Percentiles rank a stretch among this genome's conserved stretches.
These are phyloP conservation scores for Sonneratia alba DNA, from an alignment of 345 rosid genomes.

Conservation along the genomic window DNA sequence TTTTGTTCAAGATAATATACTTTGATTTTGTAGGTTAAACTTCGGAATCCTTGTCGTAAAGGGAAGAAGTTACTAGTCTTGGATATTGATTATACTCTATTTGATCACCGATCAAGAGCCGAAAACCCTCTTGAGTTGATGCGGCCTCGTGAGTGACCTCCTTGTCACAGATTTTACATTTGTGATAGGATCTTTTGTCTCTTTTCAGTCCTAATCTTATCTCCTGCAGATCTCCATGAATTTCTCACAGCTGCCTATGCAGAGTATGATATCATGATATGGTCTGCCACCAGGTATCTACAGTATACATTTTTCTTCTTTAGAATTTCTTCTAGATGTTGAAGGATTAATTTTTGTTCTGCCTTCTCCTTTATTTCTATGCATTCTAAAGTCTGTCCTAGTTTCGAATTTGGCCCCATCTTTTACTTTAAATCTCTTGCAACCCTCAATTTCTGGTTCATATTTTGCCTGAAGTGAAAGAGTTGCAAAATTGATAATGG, in stretches of 20 bases:
- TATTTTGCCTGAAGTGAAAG: not conserved
- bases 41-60: slow-evolving; percentile 60
- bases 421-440: not conserved
- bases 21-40: slow-evolving; percentile 42
- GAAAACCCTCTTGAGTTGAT: slow-evolving; percentile 86
- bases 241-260: slow-evolving; percentile 87
- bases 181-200: not conserved
- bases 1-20: not conserved
- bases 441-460: not conserved
- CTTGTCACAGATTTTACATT: not conserved
- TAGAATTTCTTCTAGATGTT: not conserved
- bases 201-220: slow-evolving; percentile 7
- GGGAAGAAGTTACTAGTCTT: slow-evolving; percentile 90
- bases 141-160: slow-evolving; percentile 70
- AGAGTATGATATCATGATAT: slow-evolving; percentile 88
- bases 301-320: not conserved
- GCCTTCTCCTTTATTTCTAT: not conserved
- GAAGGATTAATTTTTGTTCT: not conserved
- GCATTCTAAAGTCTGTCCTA: not conserved
- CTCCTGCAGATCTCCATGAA: slow-evolving; percentile 79
- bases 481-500: not conserved
- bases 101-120: slow-evolving; percentile 91
- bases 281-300: slow-evolving; percentile 90
- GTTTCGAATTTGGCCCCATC: not conserved
- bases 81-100: slow-evolving; percentile 90